Conservation (phyloP, 1,284 basidiomycete genomes). For the Tremellales sp. region DNA sequence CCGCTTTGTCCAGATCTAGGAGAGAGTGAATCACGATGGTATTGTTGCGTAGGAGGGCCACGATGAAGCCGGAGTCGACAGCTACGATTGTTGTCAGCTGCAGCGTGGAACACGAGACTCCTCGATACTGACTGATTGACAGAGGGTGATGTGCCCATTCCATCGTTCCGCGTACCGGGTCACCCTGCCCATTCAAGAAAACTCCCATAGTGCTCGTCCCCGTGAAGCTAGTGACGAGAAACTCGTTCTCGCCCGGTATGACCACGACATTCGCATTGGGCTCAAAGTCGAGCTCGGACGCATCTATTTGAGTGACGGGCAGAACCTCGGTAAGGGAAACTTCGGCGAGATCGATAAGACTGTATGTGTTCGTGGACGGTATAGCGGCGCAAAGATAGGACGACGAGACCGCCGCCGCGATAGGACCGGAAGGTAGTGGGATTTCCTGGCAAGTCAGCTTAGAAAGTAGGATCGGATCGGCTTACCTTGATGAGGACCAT, state of each 20-base stretch:
- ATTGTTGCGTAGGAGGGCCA: conserved; percentile 69
- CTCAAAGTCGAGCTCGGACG: conserved; percentile 32
- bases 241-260: conserved; percentile 67
- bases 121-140: conserved; percentile 66
- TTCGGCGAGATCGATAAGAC: conserved; percentile 67
- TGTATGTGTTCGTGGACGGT: conserved; percentile 59
- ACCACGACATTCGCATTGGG: conserved; percentile 68
- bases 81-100: conserved; percentile 51
- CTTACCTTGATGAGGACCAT: conserved; percentile 60
- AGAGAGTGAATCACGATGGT: conserved; percentile 77
- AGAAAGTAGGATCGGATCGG: not conserved
- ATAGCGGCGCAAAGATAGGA: conserved; percentile 66
- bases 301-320: conserved; percentile 67
- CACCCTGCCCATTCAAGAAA: conserved; percentile 75
- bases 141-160: conserved; percentile 76
- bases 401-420: conserved; percentile 62
- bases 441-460: conserved; percentile 70
- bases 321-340: conserved; percentile 66
- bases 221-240: conserved; percentile 55
- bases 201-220: conserved; percentile 71
- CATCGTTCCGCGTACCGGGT: conserved; percentile 81
- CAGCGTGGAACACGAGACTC: no score
- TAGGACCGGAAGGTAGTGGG: conserved; percentile 63
- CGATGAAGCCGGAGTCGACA: conserved; percentile 74
- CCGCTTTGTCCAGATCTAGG: conserved; percentile 62